Percentiles rank a stretch among this genome's conserved stretches.
Conservation (phyloP, 148 eudicot genomes). For the Talinum fruticosum region DNA sequence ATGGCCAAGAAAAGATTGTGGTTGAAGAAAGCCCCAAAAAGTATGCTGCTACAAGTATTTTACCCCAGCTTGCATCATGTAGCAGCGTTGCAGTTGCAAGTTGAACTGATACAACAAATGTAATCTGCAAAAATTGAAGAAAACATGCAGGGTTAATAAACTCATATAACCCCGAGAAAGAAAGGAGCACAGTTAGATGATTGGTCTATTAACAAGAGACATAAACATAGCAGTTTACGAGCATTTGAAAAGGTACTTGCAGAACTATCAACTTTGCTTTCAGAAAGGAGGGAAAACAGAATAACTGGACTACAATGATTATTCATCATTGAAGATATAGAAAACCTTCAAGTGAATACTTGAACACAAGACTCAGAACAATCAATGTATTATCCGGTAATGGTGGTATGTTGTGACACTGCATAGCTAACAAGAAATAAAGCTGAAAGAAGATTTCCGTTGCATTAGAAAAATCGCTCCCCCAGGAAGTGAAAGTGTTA, state of each 20-base stretch:
- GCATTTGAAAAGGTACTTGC: neutral
- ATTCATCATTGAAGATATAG: too few relatives aligned
- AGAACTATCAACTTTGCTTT: neutral
- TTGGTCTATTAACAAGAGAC: too few relatives aligned
- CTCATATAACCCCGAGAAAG: neutral
- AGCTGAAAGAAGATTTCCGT: neutral
- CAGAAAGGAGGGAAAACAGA: neutral
- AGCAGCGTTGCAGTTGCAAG: conserved; percentile 80
- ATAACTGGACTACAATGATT: too few relatives aligned
- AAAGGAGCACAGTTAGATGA: too few relatives aligned
- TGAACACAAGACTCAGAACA: neutral
- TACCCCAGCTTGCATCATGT: conserved; percentile 44
- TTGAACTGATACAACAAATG: conserved; percentile 65
- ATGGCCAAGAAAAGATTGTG: conserved; percentile 97
- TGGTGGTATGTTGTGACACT: too few relatives aligned
- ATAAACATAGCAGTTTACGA: too few relatives aligned
- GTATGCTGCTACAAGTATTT: conserved; percentile 61
- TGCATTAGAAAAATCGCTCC: neutral
- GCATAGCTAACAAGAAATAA: neutral
- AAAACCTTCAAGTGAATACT: too few relatives aligned
- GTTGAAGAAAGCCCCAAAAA: conserved; percentile 89
- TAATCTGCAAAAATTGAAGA: conserved; percentile 48
- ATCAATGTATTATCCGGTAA: too few relatives aligned
- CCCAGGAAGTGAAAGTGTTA: neutral
- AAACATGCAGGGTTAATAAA: neutral